Conservation (phyloP, 345 rosid species). For the Arabis alpina region DNA sequence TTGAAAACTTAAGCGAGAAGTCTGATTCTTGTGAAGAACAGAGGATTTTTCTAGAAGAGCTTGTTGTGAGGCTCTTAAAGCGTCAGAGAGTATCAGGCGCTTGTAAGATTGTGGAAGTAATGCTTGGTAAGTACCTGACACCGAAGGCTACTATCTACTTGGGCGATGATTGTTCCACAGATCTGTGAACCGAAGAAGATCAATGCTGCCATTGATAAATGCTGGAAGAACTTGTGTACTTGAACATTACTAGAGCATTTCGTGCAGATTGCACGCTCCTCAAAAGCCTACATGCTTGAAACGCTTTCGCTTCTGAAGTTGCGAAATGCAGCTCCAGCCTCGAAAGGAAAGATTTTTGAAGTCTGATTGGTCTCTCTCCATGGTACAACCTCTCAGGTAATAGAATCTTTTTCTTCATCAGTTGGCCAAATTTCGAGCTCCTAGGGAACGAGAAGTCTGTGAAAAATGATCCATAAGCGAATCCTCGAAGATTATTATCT, state of each 20-base stretch:
- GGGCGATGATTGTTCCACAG: slow-evolving; percentile 67
- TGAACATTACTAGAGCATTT: slow-evolving; percentile 38
- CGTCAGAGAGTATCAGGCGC: slow-evolving; percentile 69
- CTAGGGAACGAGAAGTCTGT: not conserved
- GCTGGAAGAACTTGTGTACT: slow-evolving; percentile 59
- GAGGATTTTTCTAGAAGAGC: slow-evolving; percentile 74
- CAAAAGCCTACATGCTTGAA: slow-evolving; percentile 23
- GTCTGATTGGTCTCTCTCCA: slow-evolving; percentile 22
- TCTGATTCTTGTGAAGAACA: slow-evolving; percentile 75
- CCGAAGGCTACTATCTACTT: slow-evolving; percentile 68
- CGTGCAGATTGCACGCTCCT: slow-evolving; percentile 5
- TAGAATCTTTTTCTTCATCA: too few relatives aligned
- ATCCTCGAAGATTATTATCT: not conserved
- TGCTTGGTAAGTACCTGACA: slow-evolving; percentile 69
- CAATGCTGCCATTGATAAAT: slow-evolving; percentile 64
- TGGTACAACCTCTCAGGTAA: not conserved
- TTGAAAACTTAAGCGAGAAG: slow-evolving; percentile 61
- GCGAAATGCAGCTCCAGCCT: not conserved
- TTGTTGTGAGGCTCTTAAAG: slow-evolving; percentile 67
- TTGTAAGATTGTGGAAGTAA: slow-evolving; percentile 68
- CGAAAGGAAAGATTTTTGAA: slow-evolving; percentile 21
- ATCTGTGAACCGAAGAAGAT: slow-evolving; percentile 72
- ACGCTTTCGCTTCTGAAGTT: slow-evolving; percentile 4
- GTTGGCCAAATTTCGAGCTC: not conserved
- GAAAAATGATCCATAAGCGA: slow-evolving; percentile 3